Evolutionary conservation across 148 eudicot species (phyloP).

Genomic region (Silene conica): DNA sequence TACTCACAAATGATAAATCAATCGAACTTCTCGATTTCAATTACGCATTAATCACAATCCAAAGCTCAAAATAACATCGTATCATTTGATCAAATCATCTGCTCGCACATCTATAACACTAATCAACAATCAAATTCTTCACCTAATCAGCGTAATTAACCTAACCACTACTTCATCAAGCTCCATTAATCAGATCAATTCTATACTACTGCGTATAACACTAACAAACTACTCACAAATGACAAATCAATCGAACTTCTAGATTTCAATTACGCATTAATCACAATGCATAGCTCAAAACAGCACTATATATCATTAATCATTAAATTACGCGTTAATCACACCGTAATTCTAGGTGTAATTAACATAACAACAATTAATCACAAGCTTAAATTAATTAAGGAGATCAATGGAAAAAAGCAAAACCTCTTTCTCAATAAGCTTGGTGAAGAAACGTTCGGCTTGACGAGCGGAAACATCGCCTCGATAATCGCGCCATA

Average conservation of each 20-base stretch:
- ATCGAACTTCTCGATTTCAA: too few species aligned
- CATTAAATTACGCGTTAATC: neutral
- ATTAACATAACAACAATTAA: neutral
- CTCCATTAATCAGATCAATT: constrained; percentile 12
- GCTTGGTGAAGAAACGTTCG: constrained; percentile 84
- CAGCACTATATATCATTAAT: neutral
- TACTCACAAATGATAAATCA: too few species aligned
- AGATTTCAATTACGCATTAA: neutral
- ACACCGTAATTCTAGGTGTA: neutral
- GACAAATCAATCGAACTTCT: neutral
- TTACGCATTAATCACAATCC: too few species aligned
- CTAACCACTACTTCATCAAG: neutral
- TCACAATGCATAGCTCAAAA: neutral
- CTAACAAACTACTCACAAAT: neutral
- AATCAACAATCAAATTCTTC: neutral
- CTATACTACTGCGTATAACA: too few species aligned
- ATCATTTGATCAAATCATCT: too few species aligned
- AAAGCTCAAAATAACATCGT: too few species aligned
- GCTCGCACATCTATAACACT: neutral
- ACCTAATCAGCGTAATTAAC: neutral
- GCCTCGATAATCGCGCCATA: constrained; percentile 93
- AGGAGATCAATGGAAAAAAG: neutral
- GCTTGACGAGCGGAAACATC: constrained; percentile 81
- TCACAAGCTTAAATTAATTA: neutral
- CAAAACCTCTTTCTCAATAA: constrained; percentile 85